Evolutionary conservation across 2,329 filamentous ascomycete species (phyloP), one percentile per base, ranked within the genome.

Genomic region (Rutstroemia sp.): DNA sequence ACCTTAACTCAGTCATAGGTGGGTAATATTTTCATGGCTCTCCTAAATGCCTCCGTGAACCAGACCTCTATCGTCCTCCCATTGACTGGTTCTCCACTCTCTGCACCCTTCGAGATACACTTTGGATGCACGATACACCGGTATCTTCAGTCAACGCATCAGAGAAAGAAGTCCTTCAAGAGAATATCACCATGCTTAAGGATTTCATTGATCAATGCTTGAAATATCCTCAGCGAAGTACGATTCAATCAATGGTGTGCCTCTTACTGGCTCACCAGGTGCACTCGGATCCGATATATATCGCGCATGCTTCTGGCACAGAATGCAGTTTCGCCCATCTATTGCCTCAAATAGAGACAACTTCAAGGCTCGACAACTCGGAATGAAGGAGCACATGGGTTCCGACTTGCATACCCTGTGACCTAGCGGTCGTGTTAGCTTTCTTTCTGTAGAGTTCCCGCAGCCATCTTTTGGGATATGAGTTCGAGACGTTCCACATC

Each of bases 181-280:
- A 39, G 2, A 50, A 10, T 7, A n/a, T 41, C 7, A 10, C 10
- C 7, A 21, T 41, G 23, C 41, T 39, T 17, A 50, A 50, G 9
- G 9, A 3, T 19, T 17, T 49, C 0, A 1, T 38, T 8, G 27
- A 49, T 21, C 3, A 39, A 19, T 38, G 17, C 17, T 16, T 9
- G 17, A 17, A 0, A 5, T 3, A n/a, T 42, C 39, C 10, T 34
- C 10, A 14, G 30, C 30, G 30, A 34, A 34, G 30, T 10, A 34
- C 30, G 7, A 21, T 6, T 16, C 5, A 7, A 19, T 7, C n/a
- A 49, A 37, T 37, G 47, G 2, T 21, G n/a, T 17, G 57, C 75
- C 75, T 14, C 61, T 79, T 19, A 79, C 76, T 0, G 78, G 75
- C 12, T 76, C 73, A 2, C 79, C 77, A 0, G 77, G 77, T 4